phyloP scores from a whole-genome alignment of 306 rosid genomes.

The Vigna unguiculata region DNA sequence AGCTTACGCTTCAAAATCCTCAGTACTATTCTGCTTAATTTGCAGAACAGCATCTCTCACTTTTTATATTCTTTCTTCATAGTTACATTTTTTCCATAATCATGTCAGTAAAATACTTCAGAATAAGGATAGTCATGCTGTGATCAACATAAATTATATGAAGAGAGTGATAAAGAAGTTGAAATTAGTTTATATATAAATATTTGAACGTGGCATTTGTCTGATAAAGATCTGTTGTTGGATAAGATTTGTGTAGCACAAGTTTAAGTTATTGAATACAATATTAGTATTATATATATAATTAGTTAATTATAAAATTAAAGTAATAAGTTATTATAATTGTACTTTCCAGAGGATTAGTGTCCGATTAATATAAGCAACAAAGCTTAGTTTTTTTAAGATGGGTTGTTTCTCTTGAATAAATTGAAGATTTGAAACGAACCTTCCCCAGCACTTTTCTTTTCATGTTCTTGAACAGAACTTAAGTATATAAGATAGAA shows the following conservation, averaged over 20 bases:
- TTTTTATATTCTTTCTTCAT: not conserved
- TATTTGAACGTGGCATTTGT: not conserved
- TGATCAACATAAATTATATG: no score
- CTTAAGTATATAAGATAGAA: not conserved
- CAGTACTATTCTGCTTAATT: not conserved
- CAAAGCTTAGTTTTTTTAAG: not conserved
- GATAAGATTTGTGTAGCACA: not conserved
- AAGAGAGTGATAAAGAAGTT: no score
- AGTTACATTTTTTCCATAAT: no score
- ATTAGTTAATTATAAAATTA: no score
- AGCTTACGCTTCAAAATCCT: slow-evolving; percentile 12
- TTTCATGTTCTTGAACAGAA: not conserved
- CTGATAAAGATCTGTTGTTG: not conserved
- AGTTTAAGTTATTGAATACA: not conserved
- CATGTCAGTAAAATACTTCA: no score
- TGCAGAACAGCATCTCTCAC: slow-evolving; percentile 31
- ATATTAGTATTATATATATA: no score
- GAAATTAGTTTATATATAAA: no score
- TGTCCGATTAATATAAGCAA: no score
- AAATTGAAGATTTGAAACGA: not conserved
- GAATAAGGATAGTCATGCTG: no score
- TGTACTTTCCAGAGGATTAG: no score
- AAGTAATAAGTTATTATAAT: no score
- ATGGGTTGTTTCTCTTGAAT: no score
- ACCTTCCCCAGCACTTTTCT: not conserved